These are phyloP conservation scores for Musa schizocarpa DNA, from an alignment of 176 grass and related monocot species.

Conservation along the genomic window DNA sequence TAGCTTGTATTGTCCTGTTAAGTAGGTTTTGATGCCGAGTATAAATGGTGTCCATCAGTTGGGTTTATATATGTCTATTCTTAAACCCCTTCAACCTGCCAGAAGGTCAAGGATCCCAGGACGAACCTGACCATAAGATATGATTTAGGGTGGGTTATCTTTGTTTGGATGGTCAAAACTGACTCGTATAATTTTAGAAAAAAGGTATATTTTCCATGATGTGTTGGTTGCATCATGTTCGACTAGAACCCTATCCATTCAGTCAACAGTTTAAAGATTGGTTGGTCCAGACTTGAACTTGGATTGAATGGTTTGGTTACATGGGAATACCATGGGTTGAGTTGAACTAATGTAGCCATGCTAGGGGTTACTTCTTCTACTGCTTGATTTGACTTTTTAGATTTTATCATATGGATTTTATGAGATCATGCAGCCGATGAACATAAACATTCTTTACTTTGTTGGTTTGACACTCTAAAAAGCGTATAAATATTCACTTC, in stretches of 20 bases:
- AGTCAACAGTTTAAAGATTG: background rate
- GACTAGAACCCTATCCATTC: background rate
- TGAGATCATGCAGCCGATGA: background rate
- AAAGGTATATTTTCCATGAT: too few species aligned
- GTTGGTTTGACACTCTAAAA: too few species aligned
- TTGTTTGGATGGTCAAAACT: background rate
- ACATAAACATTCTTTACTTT: background rate
- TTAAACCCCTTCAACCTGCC: background rate
- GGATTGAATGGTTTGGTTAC: too few species aligned
- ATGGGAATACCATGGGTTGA: too few species aligned
- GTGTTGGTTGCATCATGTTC: background rate
- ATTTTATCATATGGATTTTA: background rate
- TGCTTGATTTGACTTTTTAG: too few species aligned
- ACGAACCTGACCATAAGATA: background rate
- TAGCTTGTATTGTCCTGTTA: constrained; percentile 12
- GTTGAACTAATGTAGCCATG: too few species aligned
- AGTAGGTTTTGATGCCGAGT: background rate
- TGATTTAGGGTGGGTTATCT: background rate
- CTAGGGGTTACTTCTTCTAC: too few species aligned
- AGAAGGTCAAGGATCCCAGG: background rate
- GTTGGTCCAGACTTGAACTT: background rate
- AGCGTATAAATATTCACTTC: too few species aligned
- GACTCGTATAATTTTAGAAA: background rate
- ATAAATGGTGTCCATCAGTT: background rate
- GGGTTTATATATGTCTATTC: background rate